phyloP scores from a whole-genome alignment of 306 rosid genomes.

The Arachis hypogaea region DNA sequence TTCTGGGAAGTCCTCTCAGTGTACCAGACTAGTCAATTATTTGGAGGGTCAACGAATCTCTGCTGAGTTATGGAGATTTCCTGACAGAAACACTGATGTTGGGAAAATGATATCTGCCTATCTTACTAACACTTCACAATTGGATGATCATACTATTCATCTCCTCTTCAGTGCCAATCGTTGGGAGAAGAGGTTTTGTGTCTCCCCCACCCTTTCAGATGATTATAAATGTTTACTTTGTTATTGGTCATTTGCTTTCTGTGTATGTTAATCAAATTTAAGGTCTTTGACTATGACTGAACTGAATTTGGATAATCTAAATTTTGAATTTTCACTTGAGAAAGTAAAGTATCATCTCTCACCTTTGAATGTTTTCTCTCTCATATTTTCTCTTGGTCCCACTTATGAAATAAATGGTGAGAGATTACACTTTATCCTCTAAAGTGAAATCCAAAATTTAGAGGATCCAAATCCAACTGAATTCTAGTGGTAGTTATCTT shows the following conservation, averaged over 20 bases:
- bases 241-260: background rate
- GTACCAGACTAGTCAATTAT: slow-evolving; percentile 60
- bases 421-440: too few species aligned
- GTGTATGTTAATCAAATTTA: too few species aligned
- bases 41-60: slow-evolving; percentile 72
- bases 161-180: slow-evolving; percentile 97
- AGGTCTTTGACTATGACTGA: too few species aligned
- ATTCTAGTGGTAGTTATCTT: too few species aligned
- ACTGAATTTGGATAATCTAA: too few species aligned
- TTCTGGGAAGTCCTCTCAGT: slow-evolving; percentile 84
- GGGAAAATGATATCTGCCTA: slow-evolving; percentile 93
- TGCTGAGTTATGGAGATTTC: slow-evolving; percentile 84
- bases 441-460: too few species aligned
- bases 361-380: too few species aligned
- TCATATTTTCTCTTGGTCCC: too few species aligned
- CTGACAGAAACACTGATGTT: slow-evolving; percentile 79
- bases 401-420: too few species aligned
- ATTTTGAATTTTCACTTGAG: too few species aligned
- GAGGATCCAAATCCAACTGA: too few species aligned
- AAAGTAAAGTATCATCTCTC: too few species aligned
- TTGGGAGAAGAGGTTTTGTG: slow-evolving; percentile 88
- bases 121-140: slow-evolving; percentile 78
- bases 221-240: background rate
- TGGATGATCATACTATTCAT: slow-evolving; percentile 84
- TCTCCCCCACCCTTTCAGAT: background rate